These are phyloP conservation scores for Sugiyamaella floridensis DNA, from an alignment of 805 yeast genomes.

Conservation along the genomic window DNA sequence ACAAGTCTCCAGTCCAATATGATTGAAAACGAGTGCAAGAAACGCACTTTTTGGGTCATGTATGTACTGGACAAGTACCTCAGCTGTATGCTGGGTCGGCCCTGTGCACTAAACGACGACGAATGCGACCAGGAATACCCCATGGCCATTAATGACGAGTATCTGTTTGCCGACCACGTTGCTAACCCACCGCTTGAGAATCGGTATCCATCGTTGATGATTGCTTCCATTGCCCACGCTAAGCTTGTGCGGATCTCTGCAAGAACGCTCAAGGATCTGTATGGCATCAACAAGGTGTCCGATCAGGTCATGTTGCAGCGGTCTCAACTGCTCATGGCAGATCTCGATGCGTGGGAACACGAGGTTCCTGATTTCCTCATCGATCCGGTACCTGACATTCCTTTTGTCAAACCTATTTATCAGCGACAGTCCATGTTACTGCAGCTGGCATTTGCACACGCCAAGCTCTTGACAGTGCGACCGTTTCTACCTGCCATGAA, in stretches of 20 bases:
- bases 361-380: background rate
- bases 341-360: background rate
- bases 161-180: too few relatives aligned
- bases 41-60: slow-evolving; percentile 7
- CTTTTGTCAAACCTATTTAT: background rate
- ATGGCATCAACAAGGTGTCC: background rate
- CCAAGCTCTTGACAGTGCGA: background rate
- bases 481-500: background rate
- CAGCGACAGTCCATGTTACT: slow-evolving; percentile 1
- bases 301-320: background rate
- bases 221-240: background rate
- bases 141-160: too few relatives aligned
- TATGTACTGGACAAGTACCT: slow-evolving; percentile 6
- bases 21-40: slow-evolving; percentile 4
- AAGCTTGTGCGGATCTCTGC: background rate
- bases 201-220: background rate
- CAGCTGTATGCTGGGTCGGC: slow-evolving; percentile 6
- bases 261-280: background rate
- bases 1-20: background rate
- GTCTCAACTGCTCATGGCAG: background rate
- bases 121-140: slow-evolving; percentile 7
- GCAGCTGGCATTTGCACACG: background rate
- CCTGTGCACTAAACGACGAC: slow-evolving; percentile 7
- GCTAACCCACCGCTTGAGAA: too few relatives aligned
- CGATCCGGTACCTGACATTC: background rate